phyloP scores from a whole-genome alignment of 768 basidiomycete genomes.

The Crepidotus variabilis region DNA sequence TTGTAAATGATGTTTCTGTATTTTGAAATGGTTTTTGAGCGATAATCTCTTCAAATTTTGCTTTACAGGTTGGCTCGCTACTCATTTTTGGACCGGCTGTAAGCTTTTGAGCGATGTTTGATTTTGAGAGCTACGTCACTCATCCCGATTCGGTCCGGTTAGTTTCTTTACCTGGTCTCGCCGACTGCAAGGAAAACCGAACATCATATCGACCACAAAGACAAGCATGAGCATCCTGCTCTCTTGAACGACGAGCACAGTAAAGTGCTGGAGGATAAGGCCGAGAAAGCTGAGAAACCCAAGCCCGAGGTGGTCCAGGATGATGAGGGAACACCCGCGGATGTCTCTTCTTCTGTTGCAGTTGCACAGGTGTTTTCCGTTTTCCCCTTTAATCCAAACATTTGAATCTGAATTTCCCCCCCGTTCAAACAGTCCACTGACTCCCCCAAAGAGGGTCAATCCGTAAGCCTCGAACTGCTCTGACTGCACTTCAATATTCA shows the following conservation, averaged over 20 bases:
- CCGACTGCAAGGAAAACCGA: conserved; percentile 34
- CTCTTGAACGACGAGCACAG: conserved; percentile 15
- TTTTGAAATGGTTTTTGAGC: conserved; percentile 5
- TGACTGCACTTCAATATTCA: not conserved
- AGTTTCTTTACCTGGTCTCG: conserved; percentile 40
- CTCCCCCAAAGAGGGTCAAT: conserved; percentile 22
- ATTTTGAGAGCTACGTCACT: conserved; percentile 3
- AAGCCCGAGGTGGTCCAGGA: conserved; percentile 29
- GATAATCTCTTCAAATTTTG: not conserved
- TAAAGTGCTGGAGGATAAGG: conserved; percentile 14
- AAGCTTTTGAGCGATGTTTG: conserved; percentile 14
- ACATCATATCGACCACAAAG: conserved; percentile 27
- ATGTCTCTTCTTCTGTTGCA: conserved; percentile 28
- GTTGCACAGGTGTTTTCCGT: conserved; percentile 24
- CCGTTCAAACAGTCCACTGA: conserved; percentile 21
- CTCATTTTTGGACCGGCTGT: conserved; percentile 39
- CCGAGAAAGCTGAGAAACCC: conserved; percentile 9
- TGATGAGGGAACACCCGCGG: conserved; percentile 35
- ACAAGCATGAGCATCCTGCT: conserved; percentile 29
- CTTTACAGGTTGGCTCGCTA: conserved; percentile 34
- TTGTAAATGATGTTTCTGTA: conserved; percentile 27
- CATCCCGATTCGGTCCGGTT: conserved; percentile 1
- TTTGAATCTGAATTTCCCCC: no score
- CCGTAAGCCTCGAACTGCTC: conserved; percentile 16
- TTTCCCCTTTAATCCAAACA: not conserved